Base-by-base conservation (phyloP, 257 asterid genomes). In the Solanum piurae region DNA sequence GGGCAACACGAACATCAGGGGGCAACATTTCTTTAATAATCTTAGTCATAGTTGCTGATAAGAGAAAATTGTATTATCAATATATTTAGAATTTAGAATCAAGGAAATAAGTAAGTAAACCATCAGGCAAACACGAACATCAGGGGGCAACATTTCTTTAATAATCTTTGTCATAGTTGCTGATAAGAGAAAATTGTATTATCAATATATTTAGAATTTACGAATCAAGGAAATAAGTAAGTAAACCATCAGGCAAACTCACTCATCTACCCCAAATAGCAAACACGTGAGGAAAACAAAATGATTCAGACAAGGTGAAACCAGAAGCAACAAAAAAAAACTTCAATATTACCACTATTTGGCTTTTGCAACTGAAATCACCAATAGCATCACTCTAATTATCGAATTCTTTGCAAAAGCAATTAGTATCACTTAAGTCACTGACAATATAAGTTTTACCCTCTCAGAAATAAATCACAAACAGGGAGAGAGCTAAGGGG, bases 1-100 rank as follows among this genome's bases (percentile, higher is more conserved):
- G 90, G 37, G 99, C 99, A 76, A 97, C 98, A 76, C 99, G 99
- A 58, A 97, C 99, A 92, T 97, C 99, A 27, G 98, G 98, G 38
- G 99, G 99, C 74, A 97, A 92, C 99, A 97, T 95, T 95, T 97
- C 94, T 89, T 92, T 92, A 72, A 92, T 92, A 60, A 92, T 92
- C 87, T 92, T 92, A 62, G 94, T 92, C 94, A 92, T 92, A 36
- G 94, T 88, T 60, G 94, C 94, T 92, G 91, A 20, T 49, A 68
- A 66, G 42, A 84, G 73, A 77, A 40, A 69, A 55, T 33, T 34
- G 14, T 9, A 88, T 75, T 7, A 44, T 44, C 85, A 44, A 40
- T 44, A 79, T 44, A 44, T 44, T 44, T 44, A 44, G 49, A 42
- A 36, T 66, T 64, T n/a, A 74, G 27, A 27, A 64, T n/a, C 31